Percentiles rank a stretch among this genome's conserved stretches.
Conservation (phyloP, 1,139 yeast genomes). For the Candida neerlandica region DNA sequence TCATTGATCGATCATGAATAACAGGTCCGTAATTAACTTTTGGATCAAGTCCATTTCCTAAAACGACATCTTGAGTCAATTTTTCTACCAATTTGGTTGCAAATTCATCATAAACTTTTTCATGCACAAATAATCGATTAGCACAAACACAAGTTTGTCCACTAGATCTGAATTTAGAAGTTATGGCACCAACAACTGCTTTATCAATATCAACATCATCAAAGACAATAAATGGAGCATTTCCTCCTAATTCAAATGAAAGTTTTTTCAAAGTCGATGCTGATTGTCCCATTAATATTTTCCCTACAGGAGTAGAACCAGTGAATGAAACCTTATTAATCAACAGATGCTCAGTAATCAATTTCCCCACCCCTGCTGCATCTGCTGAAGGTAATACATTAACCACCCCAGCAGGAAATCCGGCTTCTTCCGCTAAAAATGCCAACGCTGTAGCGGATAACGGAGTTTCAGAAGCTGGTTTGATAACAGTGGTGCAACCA, state of each 20-base stretch:
- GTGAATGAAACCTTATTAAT: constrained; percentile 85
- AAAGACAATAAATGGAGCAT: constrained; percentile 89
- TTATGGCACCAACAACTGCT: constrained; percentile 76
- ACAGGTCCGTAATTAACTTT: constrained; percentile 81
- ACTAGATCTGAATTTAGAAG: constrained; percentile 63
- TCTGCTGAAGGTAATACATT: constrained; percentile 67
- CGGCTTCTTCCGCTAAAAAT: constrained; percentile 71
- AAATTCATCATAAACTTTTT: constrained; percentile 64
- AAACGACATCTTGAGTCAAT: constrained; percentile 50
- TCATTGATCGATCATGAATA: constrained; percentile 65
- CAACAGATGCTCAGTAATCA: constrained; percentile 66
- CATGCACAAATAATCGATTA: constrained; percentile 79
- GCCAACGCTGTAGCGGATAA: constrained; percentile 82
- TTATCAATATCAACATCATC: constrained; percentile 78
- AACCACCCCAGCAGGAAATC: constrained; percentile 82
- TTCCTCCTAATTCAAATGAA: constrained; percentile 90
- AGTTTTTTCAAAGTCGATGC: constrained; percentile 79
- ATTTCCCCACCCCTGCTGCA: constrained; percentile 64
- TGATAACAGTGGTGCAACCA: constrained; percentile 87
- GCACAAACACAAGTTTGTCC: constrained; percentile 94
- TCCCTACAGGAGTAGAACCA: constrained; percentile 86
- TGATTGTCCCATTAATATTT: constrained; percentile 75
- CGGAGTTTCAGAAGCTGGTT: constrained; percentile 93
- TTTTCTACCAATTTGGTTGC: constrained; percentile 44
- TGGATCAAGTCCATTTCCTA: constrained; percentile 75